Conservation (phyloP, 2,329 filamentous ascomycete species). For the Gaeumannomyces tritici region DNA sequence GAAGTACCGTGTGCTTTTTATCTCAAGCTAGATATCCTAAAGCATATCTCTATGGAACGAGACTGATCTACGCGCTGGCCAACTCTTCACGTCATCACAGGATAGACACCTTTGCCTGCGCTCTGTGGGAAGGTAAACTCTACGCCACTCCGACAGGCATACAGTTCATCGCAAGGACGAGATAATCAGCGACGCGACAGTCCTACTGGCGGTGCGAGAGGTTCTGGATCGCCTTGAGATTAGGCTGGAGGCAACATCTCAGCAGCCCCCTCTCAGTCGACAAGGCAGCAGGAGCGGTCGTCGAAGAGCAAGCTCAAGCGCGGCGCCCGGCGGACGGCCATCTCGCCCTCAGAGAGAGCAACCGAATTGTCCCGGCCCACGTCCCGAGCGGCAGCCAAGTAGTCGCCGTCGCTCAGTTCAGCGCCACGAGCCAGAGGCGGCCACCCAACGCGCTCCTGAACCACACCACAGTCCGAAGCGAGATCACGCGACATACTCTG, state of each 20-base stretch:
- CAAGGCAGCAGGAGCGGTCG: neutral
- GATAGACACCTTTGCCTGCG: neutral
- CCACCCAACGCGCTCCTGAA: too few relatives aligned
- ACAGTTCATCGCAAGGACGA: neutral
- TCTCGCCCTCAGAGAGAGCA: neutral
- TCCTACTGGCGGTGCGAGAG: neutral
- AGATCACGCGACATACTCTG: neutral
- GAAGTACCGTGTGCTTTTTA: neutral
- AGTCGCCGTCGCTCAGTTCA: neutral
- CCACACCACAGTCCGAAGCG: neutral
- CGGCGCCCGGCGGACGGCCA: neutral
- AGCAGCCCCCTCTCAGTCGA: neutral
- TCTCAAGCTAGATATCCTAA: neutral
- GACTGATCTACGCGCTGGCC: too few relatives aligned
- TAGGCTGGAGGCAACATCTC: neutral
- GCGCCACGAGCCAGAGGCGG: neutral
- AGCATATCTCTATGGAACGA: too few relatives aligned
- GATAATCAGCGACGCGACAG: neutral
- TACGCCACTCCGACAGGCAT: neutral
- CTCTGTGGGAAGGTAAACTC: neutral
- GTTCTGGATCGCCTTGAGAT: constrained; percentile 1
- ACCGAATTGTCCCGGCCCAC: neutral
- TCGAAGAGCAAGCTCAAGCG: neutral
- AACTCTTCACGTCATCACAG: too few relatives aligned
- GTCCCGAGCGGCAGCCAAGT: neutral